These are phyloP conservation scores for Teunomyces pallodes DNA, from an alignment of 805 yeast genomes.

Conservation along the genomic window DNA sequence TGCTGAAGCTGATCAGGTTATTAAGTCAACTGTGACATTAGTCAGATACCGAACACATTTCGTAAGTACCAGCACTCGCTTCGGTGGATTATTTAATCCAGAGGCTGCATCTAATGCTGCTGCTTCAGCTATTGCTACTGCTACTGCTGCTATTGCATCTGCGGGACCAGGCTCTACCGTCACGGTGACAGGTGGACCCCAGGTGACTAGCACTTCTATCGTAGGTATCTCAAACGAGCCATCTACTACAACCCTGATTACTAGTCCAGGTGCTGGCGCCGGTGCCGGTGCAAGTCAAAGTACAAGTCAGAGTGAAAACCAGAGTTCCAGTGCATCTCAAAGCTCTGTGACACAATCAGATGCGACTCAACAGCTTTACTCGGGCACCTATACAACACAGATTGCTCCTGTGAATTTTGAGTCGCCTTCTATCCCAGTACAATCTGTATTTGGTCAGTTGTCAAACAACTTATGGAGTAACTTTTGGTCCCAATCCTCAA, in stretches of 20 bases:
- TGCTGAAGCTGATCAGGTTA: not conserved
- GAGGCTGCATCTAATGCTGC: not conserved
- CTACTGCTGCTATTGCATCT: not conserved
- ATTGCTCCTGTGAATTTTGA: constrained; percentile 6
- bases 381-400: not conserved
- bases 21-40: not conserved
- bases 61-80: not conserved
- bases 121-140: not conserved
- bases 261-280: too few species aligned
- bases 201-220: too few species aligned
- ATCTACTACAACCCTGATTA: too few species aligned
- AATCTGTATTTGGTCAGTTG: constrained; percentile 10
- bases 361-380: not conserved
- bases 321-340: not conserved
- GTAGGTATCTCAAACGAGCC: too few species aligned
- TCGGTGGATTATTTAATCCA: not conserved
- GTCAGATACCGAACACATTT: not conserved
- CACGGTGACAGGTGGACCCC: too few species aligned
- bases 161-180: too few species aligned
- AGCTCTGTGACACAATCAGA: not conserved
- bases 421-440: constrained; percentile 12
- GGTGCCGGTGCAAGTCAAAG: too few species aligned
- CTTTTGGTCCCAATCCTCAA: constrained; percentile 10
- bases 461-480: constrained; percentile 10
- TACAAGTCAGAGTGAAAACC: not conserved